Evolutionary conservation across 1,284 basidiomycete species (phyloP), one percentile per base, ranked within the genome.

Genomic region (Sporisorium graminicola): DNA sequence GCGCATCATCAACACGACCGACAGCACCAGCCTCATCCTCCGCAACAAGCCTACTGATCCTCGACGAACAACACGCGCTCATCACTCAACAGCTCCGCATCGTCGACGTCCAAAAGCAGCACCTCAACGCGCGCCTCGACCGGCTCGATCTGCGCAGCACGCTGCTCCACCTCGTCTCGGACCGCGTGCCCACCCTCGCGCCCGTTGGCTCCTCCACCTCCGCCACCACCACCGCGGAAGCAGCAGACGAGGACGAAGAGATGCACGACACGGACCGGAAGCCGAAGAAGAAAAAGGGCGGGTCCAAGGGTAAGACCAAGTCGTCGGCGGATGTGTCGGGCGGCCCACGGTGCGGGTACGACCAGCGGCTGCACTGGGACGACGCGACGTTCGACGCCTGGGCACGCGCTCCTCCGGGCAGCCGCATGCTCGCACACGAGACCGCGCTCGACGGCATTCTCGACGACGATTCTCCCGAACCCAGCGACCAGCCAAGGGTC

Each of bases 341-440:
- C 14, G 71, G 75, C 12, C 71, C 67, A 14, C 70, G 67, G 3
- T 77, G 75, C 51, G 75, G 75, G n/a, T 77, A 74, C 61, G 75
- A 77, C 31, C 51, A 66, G 16, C 66, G 75, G 3, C 65, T 77
- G 37, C 60, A 70, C 42, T 77, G 67, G 67, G 70, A 69, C 56
- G 61, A 77, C 31, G 26, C 46, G 2, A 18, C 22, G 0, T 77
- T 77, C 31, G 66, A 73, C n/a, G 10, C 27, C 4, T 77, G 70
- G 70, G 52, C 61, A 5, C 50, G 47, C 20, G n/a, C 37, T 5
- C 29, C 56, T 5, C 53, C 26, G 1, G 75, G 71, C 6, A 29
- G 24, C 1, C 26, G n/a, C 31, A 77, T 77, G 20, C 64, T 77
- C 5, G 24, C 50, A 2, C 58, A 67, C 29, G 58, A 71, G 0